Conservation (phyloP, 2,329 filamentous ascomycete genomes). For the Ophiostoma fasciatum region DNA sequence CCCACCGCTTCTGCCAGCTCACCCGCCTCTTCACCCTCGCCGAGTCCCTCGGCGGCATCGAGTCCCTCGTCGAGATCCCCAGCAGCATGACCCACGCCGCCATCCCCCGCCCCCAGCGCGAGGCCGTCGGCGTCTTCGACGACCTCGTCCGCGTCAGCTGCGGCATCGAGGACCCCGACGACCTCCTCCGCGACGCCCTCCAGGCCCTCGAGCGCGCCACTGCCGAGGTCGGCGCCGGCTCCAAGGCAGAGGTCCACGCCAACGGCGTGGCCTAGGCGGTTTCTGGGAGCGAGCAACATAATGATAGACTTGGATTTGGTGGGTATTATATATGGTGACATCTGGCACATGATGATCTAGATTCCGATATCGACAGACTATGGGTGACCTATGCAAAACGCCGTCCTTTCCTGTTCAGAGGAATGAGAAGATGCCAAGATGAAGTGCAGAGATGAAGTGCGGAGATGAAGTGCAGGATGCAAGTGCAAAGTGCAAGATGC, state of each 20-base stretch:
- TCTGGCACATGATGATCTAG: too few relatives aligned
- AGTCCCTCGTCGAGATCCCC: slow-evolving; percentile 82
- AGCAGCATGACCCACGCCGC: slow-evolving; percentile 95
- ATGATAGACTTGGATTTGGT: too few relatives aligned
- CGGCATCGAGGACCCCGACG: slow-evolving; percentile 79
- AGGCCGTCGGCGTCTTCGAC: slow-evolving; percentile 87
- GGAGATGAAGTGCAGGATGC: not conserved
- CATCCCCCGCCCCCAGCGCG: slow-evolving; percentile 78
- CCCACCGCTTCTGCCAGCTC: slow-evolving; percentile 80
- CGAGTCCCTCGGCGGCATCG: slow-evolving; percentile 77
- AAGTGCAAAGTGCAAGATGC: not conserved
- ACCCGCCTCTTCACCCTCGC: slow-evolving; percentile 88
- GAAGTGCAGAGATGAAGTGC: too few relatives aligned
- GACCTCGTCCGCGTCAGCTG: slow-evolving; percentile 89
- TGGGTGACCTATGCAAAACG: too few relatives aligned
- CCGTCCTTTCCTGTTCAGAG: too few relatives aligned
- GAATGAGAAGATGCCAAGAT: too few relatives aligned
- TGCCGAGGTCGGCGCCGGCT: too few relatives aligned
- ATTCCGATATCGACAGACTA: too few relatives aligned
- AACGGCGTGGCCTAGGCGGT: slow-evolving; percentile 9
- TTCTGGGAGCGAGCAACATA: too few relatives aligned
- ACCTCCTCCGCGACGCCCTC: slow-evolving; percentile 68
- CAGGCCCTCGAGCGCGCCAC: slow-evolving; percentile 67
- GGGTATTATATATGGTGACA: too few relatives aligned
- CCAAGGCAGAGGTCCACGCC: too few relatives aligned